Percentiles rank a stretch among this genome's conserved stretches.
Evolutionary conservation across 1,284 basidiomycete genomes (phyloP).

Genomic region (Cutaneotrichosporon curvatum): DNA sequence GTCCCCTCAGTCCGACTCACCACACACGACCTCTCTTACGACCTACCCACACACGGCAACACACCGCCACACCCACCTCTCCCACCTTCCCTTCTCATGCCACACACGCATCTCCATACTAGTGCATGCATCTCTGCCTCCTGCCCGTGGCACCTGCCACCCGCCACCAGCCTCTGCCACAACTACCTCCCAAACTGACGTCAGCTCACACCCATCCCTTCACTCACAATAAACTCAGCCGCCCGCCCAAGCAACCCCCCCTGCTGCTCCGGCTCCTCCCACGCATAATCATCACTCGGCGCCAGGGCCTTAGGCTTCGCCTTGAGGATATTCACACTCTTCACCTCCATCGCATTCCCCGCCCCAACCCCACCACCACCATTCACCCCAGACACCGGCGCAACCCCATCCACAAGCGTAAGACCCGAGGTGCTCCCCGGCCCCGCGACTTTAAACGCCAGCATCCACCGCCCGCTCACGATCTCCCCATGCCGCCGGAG

Average conservation of each 20-base stretch:
- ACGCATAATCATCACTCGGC: slow-evolving; percentile 26
- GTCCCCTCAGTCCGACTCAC: too few relatives aligned
- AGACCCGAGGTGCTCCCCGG: slow-evolving; percentile 22
- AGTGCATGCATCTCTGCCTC: slow-evolving; percentile 6
- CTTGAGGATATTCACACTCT: slow-evolving; percentile 21
- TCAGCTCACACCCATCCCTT: not conserved
- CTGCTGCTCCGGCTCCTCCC: slow-evolving; percentile 31
- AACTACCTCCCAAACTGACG: slow-evolving; percentile 18
- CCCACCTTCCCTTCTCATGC: not conserved
- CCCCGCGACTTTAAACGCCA: slow-evolving; percentile 36
- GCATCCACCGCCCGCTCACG: slow-evolving; percentile 33
- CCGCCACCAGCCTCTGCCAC: too few relatives aligned
- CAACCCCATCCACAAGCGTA: slow-evolving; percentile 18
- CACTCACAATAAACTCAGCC: slow-evolving; percentile 20
- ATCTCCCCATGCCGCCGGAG: slow-evolving; percentile 40
- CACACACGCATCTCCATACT: not conserved
- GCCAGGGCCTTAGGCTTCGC: slow-evolving; percentile 15
- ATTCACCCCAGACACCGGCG: not conserved
- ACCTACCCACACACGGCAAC: not conserved
- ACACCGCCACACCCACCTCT: not conserved
- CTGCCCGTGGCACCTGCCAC: too few relatives aligned
- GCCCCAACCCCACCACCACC: not conserved
- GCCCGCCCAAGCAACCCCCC: slow-evolving; percentile 19
- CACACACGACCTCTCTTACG: too few relatives aligned
- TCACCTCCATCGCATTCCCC: slow-evolving; percentile 25